Base-by-base conservation (phyloP, 2,329 filamentous ascomycete species). In the Colletotrichum sp. region DNA sequence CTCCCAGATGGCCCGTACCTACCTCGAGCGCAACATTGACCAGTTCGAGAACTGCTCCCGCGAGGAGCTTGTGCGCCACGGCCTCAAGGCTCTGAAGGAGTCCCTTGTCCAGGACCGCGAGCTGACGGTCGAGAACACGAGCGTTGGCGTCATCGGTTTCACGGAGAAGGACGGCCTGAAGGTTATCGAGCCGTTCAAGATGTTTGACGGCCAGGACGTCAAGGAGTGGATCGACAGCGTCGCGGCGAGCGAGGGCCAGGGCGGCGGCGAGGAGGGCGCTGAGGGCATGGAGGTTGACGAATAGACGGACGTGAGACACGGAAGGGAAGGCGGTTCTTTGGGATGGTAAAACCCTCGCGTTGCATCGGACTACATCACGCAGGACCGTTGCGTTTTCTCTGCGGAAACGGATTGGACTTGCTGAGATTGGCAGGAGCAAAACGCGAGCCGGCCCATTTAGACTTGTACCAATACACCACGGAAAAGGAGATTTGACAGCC, bases 1-100 rank as follows among this genome's bases (percentile, higher is more conserved):
- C 81, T 97, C 94, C 85, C 97, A 99, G 89, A 99, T 99, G 95
- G 97, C 97, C 28, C 90, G 97, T 83, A 99, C 97, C 78, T 99
- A 99, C 86, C 89, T 99, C 72, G 97, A 99, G 91, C 92, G 95
- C 83, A 95, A 98, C 86, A 87, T 98, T 77, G 96, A 98, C 78
- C 88, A 92, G 79, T 99, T 99, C 84, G 91, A 92, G 81, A 90
- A 91, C 79, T 93, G 93, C 83, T 92, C 90, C 78, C 90, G 95
- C 81, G 96, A 98, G 83, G 95, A 98, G 86, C 89, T 99, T 82
- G 93, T 99, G 81, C 93, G 92, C 86, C 97, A 99, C 88, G 97
- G 96, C 36, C 88, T 99, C 83, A 92, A 92, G 83, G 96, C 97
- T 68, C 89, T 99, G 83, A 98, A 98, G 90, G 97, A 99, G 90